These are phyloP conservation scores for Physcia stellaris DNA, from an alignment of 495 filamentous ascomycete genomes.

Conservation along the genomic window DNA sequence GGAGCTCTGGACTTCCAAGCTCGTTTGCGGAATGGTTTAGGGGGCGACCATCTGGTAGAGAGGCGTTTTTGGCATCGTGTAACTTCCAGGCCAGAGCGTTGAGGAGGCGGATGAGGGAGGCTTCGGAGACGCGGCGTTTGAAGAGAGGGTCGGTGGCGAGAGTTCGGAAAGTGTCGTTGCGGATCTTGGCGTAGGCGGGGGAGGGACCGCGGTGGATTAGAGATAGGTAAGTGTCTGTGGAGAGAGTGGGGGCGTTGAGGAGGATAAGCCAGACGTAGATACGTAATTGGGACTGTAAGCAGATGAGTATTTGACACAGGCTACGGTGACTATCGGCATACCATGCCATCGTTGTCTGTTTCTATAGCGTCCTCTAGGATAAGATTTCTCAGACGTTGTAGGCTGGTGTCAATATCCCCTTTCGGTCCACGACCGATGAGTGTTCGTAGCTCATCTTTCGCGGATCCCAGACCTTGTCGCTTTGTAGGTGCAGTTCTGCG, in stretches of 20 bases:
- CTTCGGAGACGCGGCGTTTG: slow-evolving; percentile 86
- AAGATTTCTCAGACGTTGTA: slow-evolving; percentile 62
- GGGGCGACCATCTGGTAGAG: slow-evolving; percentile 19
- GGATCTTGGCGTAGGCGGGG: slow-evolving; percentile 90
- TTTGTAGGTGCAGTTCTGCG: slow-evolving; percentile 37
- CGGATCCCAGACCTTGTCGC: slow-evolving; percentile 39
- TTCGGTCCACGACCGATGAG: slow-evolving; percentile 57
- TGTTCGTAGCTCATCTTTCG: slow-evolving; percentile 47
- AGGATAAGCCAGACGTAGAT: slow-evolving; percentile 95
- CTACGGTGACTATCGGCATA: slow-evolving; percentile 25
- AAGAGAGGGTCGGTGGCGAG: slow-evolving; percentile 92
- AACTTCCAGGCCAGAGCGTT: slow-evolving; percentile 93
- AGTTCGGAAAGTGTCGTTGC: slow-evolving; percentile 95
- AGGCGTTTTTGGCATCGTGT: slow-evolving; percentile 54
- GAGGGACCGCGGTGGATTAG: slow-evolving; percentile 88
- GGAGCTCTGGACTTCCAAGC: slow-evolving; percentile 14
- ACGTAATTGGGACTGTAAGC: slow-evolving; percentile 65
- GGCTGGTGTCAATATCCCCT: slow-evolving; percentile 48
- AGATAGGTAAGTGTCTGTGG: slow-evolving; percentile 74
- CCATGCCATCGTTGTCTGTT: slow-evolving; percentile 83
- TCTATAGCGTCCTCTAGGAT: slow-evolving; percentile 69
- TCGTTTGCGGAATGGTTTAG: slow-evolving; percentile 12
- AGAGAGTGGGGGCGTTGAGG: slow-evolving; percentile 68
- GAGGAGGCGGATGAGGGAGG: slow-evolving; percentile 85
- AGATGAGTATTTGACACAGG: not conserved